phyloP scores from a whole-genome alignment of 768 basidiomycete genomes.

The Cyclocybe aegerita region DNA sequence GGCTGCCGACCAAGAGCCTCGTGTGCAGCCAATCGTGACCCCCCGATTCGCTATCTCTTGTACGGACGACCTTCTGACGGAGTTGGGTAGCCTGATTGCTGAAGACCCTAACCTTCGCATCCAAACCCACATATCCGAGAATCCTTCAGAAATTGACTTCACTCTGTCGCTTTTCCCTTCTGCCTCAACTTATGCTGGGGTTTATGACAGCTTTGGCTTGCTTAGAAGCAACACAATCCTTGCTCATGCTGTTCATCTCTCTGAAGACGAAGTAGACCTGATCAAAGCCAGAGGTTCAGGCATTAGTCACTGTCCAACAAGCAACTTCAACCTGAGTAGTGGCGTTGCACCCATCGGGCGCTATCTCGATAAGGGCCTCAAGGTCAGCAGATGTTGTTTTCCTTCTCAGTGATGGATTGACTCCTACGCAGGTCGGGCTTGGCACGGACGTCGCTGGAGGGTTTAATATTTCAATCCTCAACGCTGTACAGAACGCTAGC shows the following conservation, averaged over 20 bases:
- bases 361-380: conserved; percentile 82
- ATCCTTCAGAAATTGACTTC: conserved; percentile 65
- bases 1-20: conserved; percentile 37
- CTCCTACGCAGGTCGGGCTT: conserved; percentile 70
- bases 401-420: not conserved
- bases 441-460: conserved; percentile 95
- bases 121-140: conserved; percentile 95
- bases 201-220: conserved; percentile 80
- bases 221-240: conserved; percentile 80
- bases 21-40: conserved; percentile 89
- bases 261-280: conserved; percentile 68
- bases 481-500: conserved; percentile 71
- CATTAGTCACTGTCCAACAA: conserved; percentile 91
- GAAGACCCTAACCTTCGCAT: conserved; percentile 65
- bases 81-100: conserved; percentile 61
- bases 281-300: conserved; percentile 68
- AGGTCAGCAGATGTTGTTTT: conserved; percentile 45
- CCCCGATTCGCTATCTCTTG: conserved; percentile 97
- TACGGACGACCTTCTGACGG: conserved; percentile 61
- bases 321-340: conserved; percentile 88
- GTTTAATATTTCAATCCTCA: conserved; percentile 77
- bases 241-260: conserved; percentile 84
- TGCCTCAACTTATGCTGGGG: conserved; percentile 66
- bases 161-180: conserved; percentile 68
- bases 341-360: conserved; percentile 80